Percentiles rank a stretch among this genome's conserved stretches.
Evolutionary conservation across 2,329 filamentous ascomycete species (phyloP).

Genomic region (Cordyceps fumosorosea): DNA sequence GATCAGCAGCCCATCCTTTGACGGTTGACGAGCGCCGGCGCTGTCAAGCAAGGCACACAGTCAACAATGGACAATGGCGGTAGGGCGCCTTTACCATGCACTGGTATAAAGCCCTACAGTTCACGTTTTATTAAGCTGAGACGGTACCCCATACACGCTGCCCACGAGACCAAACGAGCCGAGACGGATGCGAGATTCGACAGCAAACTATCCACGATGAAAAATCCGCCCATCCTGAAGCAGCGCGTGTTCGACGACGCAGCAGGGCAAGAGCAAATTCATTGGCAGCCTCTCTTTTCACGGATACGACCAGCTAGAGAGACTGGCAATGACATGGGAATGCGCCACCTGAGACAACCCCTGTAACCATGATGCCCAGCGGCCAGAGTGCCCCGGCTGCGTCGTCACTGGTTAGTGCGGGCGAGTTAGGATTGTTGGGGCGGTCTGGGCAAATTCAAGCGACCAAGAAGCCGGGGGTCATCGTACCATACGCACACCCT

Average conservation of each 20-base stretch:
- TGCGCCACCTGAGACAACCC: background rate
- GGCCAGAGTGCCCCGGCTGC: background rate
- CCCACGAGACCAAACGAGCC: background rate
- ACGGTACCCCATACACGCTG: background rate
- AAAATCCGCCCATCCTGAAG: background rate
- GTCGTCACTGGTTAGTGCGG: background rate
- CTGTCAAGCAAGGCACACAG: background rate
- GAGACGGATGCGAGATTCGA: background rate
- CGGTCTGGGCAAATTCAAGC: background rate
- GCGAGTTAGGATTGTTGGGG: background rate
- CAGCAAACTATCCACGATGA: background rate
- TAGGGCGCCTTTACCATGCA: slow-evolving; percentile 2
- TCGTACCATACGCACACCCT: background rate
- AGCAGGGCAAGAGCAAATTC: background rate
- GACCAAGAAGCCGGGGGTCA: background rate
- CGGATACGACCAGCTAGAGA: background rate
- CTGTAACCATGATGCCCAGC: background rate
- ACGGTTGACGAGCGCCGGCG: background rate
- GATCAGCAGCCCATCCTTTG: background rate
- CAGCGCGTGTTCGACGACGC: background rate
- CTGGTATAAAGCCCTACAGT: background rate
- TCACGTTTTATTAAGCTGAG: background rate
- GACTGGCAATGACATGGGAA: background rate
- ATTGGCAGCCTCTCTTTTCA: background rate
- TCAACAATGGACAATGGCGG: background rate